Evolutionary conservation across 169 alveolate genomes (phyloP), one percentile per base, ranked within the genome.

Genomic region (Cryptosporidium ryanae): DNA sequence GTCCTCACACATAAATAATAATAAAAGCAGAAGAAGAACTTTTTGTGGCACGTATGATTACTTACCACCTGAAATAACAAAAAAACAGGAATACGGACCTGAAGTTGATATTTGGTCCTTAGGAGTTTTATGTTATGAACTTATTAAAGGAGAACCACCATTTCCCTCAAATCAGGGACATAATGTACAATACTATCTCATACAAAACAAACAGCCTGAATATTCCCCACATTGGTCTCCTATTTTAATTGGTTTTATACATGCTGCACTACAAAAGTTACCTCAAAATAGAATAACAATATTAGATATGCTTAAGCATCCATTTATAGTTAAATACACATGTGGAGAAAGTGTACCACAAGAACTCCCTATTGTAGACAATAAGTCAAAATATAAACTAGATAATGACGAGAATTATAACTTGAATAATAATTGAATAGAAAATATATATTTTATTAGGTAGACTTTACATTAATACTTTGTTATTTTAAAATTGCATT

Each of bases 41-140:
- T 90, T 96, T 43, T 96, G 99, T 70, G 99, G 99, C 17, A 96
- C 99, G 1, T 90, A 93, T 18, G 99, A 96, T 59, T 96, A 96
- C 90, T 89, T 96, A 49, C 97, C 98, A 13, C 99, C 99, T 21
- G 99, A 96, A 70, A 95, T 96, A 90, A 92, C 95, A 3, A 84
- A 91, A 27, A 92, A 93, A 49, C 91, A 93, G 50, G 93, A 93
- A 7, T 96, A 96, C 90, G 96, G 94, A 82, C 91, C 94, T 32
- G 92, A 91, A 32, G 96, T 94, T 2, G 99, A 96, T 83, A 71
- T 94, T 44, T 96, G 99, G 99, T 93, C 97, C 52, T 49, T 96
- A 29, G 99, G 99, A 27, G 95, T 96, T 18, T 94, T 95, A 44
- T 92, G 96, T 54, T 96, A 93, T 92, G 99, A 96, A 90, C 93